Conservation (phyloP, 331 rosid species). For the Malus hybrid region DNA sequence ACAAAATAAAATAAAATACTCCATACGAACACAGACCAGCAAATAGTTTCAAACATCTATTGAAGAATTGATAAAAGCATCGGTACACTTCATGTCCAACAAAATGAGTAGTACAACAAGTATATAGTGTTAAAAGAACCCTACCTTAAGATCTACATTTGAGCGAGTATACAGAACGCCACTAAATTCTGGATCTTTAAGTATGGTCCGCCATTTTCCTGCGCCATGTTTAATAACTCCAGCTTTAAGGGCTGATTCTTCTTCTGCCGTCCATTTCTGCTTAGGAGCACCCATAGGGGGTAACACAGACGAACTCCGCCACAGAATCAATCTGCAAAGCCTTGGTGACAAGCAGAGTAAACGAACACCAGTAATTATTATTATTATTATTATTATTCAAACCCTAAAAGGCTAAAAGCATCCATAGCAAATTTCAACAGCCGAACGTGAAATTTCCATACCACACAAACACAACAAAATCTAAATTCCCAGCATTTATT, state of each 20-base stretch:
- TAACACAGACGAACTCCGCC: constrained; percentile 11
- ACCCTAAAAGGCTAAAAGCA: not conserved
- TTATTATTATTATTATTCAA: not conserved
- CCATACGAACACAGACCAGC: too few relatives aligned
- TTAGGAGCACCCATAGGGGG: constrained; percentile 91
- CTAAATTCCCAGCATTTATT: not conserved
- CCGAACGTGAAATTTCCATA: not conserved
- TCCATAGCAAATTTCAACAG: not conserved
- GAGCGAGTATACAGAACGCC: constrained; percentile 72
- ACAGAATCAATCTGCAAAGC: constrained; percentile 22
- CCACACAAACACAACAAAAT: not conserved
- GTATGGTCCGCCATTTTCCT: constrained; percentile 97
- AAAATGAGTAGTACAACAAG: not conserved
- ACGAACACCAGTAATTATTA: too few relatives aligned
- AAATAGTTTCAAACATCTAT: too few relatives aligned
- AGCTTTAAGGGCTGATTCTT: constrained; percentile 91
- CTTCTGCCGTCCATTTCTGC: constrained; percentile 92
- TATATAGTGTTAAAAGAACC: constrained; percentile 14
- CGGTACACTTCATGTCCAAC: not conserved
- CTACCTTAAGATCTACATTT: constrained; percentile 95
- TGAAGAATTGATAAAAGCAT: not conserved
- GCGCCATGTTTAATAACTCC: constrained; percentile 97
- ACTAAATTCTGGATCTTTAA: constrained; percentile 87
- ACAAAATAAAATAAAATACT: not conserved
- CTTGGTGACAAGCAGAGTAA: not conserved